Base-by-base conservation (phyloP, 2,329 filamentous ascomycete genomes). In the Microascus cirrosus region DNA sequence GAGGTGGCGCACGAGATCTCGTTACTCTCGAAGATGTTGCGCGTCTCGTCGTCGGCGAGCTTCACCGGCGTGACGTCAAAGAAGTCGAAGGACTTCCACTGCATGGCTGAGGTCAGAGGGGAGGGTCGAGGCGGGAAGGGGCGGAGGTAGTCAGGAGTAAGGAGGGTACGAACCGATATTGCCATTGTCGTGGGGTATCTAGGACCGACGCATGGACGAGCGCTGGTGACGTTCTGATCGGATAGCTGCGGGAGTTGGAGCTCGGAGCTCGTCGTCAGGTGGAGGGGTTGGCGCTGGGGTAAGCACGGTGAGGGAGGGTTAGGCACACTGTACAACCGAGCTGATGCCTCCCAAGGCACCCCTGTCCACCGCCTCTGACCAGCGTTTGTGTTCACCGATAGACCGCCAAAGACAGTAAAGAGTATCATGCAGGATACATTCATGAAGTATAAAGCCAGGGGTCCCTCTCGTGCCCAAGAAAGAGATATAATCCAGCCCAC, bases 61-160 rank as follows among this genome's bases (percentile, higher is more conserved):
- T 87, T 84, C 71, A 96, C 85, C 70, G 89, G 86, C 70, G 85
- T 85, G 71, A 95, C 90, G 74, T 96, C 90, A 82, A 99, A 97
- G 85, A 99, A 99, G 80, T 95, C 92, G 78, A 99, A 99, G 65
- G 88, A 86, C 88, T 96, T 96, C 93, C 94, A 97, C 93, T 96
- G 64, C n/a, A 12, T 24, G 3, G 35, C n/a, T n/a, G n/a, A 18
- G n/a, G n/a, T 50, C 15, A 20, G 24, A 10, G 51, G 32, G 25
- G n/a, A 11, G 15, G 18, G 7, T 2, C 18, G 12, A 22, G 42
- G 25, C 13, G 12, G 45, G 48, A n/a, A 15, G 32, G 18, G 54
- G 39, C n/a, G 39, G 39, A 18, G 39, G 13, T 5, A 11, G 50
- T 20, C 7, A 24, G 20, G 42, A 45, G 18, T 10, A n/a, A 15